Conservation (phyloP, 306 rosid species). For the Cucumis cinereus region DNA sequence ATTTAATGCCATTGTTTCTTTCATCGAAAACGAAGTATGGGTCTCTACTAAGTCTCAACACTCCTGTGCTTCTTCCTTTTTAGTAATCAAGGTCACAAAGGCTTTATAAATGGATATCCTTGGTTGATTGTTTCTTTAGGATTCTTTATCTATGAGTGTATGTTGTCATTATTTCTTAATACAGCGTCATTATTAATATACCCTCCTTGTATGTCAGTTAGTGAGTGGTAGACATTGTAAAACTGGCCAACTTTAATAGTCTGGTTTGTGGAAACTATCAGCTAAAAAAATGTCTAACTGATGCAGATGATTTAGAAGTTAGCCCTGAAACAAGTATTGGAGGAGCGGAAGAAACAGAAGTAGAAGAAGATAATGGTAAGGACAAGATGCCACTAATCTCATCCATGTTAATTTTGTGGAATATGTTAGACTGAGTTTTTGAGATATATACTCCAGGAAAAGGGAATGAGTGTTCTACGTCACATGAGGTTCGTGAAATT, state of each 20-base stretch:
- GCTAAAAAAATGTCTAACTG: constrained; percentile 5
- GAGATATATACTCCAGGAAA: constrained; percentile 36
- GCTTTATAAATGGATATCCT: neutral
- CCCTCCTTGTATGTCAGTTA: neutral
- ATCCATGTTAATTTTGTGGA: constrained; percentile 8
- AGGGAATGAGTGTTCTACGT: constrained; percentile 16
- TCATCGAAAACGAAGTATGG: neutral
- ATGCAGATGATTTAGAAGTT: constrained; percentile 22
- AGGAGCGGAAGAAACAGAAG: constrained; percentile 7
- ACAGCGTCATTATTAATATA: neutral
- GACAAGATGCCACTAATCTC: constrained; percentile 16
- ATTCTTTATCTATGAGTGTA: neutral
- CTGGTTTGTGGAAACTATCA: neutral
- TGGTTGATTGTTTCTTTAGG: neutral
- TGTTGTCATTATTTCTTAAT: neutral
- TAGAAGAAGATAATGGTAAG: neutral
- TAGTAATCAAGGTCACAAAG: neutral
- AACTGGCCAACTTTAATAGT: neutral
- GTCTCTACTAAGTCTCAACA: neutral
- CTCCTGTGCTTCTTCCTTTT: neutral
- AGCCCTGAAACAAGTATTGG: constrained; percentile 18
- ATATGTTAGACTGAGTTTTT: constrained; percentile 7
- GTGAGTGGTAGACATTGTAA: neutral
- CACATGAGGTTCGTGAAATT: constrained; percentile 19
- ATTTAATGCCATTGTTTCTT: neutral